These are phyloP conservation scores for Penicillium antarcticum DNA, from an alignment of 495 filamentous ascomycete genomes.

Conservation along the genomic window DNA sequence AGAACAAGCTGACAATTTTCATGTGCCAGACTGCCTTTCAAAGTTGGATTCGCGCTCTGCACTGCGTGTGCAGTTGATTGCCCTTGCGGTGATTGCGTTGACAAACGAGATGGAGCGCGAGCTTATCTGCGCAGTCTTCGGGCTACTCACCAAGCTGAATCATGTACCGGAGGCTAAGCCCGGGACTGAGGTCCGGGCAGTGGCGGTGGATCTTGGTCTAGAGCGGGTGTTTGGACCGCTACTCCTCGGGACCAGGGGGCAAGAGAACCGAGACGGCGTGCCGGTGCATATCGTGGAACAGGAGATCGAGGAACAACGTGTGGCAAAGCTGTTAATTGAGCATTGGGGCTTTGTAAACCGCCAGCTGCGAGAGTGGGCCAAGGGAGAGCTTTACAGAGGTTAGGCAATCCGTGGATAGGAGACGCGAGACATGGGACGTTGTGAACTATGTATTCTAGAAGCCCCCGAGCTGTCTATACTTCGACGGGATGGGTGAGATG, in stretches of 20 bases:
- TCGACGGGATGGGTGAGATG: not conserved
- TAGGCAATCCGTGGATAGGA: not conserved
- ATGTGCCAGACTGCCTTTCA: constrained; percentile 8
- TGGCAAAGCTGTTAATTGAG: constrained; percentile 30
- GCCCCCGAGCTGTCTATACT: not conserved
- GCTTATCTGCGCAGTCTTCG: constrained; percentile 41
- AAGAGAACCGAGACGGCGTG: constrained; percentile 9
- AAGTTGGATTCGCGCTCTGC: constrained; percentile 13
- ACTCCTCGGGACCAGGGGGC: constrained; percentile 16
- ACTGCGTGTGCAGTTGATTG: constrained; percentile 26
- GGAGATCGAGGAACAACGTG: constrained; percentile 32
- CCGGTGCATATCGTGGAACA: constrained; percentile 16
- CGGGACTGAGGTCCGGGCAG: constrained; percentile 13
- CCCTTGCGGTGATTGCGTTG: constrained; percentile 37
- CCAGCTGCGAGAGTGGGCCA: constrained; percentile 28
- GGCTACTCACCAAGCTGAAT: constrained; percentile 30
- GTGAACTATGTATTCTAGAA: constrained; percentile 3
- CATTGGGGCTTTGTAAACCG: constrained; percentile 34
- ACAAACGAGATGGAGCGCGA: constrained; percentile 36
- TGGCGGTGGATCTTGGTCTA: constrained; percentile 25
- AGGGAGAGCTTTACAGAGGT: not conserved
- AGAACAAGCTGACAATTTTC: constrained; percentile 38
- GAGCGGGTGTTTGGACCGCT: constrained; percentile 34
- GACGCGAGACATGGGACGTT: too few species aligned
- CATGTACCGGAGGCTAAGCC: constrained; percentile 16